Evolutionary conservation across 2,329 filamentous ascomycete species (phyloP), one percentile per base, ranked within the genome.

Genomic region (Penicillium vulpinum): DNA sequence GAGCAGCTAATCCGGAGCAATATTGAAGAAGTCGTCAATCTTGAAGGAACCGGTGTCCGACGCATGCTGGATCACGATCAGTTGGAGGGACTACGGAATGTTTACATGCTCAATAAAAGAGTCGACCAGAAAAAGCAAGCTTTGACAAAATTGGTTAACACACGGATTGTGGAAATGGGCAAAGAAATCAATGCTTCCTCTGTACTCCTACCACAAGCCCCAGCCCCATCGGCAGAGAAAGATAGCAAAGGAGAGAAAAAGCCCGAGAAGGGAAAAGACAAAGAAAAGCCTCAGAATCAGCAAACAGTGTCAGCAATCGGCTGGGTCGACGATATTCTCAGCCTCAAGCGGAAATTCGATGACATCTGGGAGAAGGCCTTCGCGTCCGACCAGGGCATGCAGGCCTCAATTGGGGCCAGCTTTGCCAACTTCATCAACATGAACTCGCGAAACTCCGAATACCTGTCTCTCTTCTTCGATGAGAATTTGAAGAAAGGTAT

Each of bases 401-500:
- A 96, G 67, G 90, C 88, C 2, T 87, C 91, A 0, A 81, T 97
- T 26, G 92, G 91, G 2, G 88, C 88, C 69, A 96, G 92, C 70
- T 96, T 97, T 67, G 84, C 90, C 1, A 89, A 95, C 16, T 96
- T 97, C 67, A 96, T 99, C 80, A 97, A 97, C 72, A 77, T 86
- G n/a, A 97, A 96, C 70, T 75, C 80, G 15, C 87, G 92, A 60
- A 89, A 89, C 65, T 91, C 93, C 1, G 94, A 99, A 70, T 96
- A 91, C 70, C 88, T 97, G 6, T 99, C 94, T 0, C 82, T 99
- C 0, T 99, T 96, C 75, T 96, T 99, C 57, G 94, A 99, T 67
- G 93, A 97, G 67, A 96, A 92, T 69, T 84, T 99, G 68, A 96
- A 96, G 78, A 90, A 93, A 66, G 92, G 92, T 4, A 90, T 96